Base-by-base conservation (phyloP, 208 protist genomes). In the Wallacemonas sp. region DNA sequence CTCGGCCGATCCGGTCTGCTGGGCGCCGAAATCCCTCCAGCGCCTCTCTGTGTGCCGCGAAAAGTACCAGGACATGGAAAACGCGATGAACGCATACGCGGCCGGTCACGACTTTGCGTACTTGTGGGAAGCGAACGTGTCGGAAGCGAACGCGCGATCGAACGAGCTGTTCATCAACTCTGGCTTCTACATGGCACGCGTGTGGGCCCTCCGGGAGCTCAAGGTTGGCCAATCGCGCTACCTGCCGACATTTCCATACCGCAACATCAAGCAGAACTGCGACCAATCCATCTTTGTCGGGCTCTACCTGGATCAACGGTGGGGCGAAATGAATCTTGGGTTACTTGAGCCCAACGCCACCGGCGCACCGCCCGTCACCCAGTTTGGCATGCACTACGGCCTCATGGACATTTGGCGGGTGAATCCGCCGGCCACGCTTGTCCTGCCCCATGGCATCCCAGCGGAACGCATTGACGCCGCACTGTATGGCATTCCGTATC, bases 101-200 rank as follows among this genome's bases (percentile, higher is more conserved):
- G 17, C 4, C 32, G 4, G n/a, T 8, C 24, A 43, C 52, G 32
- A 58, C 52, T 58, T 58, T 39, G 52, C 34, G 52, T 58, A 58
- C 19, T 29, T 58, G 4, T 58, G 52, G 52, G 30, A 58, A 3
- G 52, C 52, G 17, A 58, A 58, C 32, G 26, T 58, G n/a, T 58
- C 52, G 11, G 21, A 24, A 9, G 23, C 14, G 32, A 58, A 34
- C 52, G 52, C 29, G 26, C 52, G 52, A 17, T 14, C n/a, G 3
- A 9, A 14, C 2, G 52, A 58, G 52, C 32, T 58, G 4, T 58
- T 41, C 32, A 21, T 58, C 4, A 58, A 58, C 32, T 58, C 52
- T 19, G 52, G 52, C 30, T 58, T 58, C 52, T 58, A 58, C 32
- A 58, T 58, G 52, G 52, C 52, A 14, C 52, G 52, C 6, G 30